Base-by-base conservation (phyloP, 192 early-diverging fungal genomes). In the Umbelopsis sp. region DNA sequence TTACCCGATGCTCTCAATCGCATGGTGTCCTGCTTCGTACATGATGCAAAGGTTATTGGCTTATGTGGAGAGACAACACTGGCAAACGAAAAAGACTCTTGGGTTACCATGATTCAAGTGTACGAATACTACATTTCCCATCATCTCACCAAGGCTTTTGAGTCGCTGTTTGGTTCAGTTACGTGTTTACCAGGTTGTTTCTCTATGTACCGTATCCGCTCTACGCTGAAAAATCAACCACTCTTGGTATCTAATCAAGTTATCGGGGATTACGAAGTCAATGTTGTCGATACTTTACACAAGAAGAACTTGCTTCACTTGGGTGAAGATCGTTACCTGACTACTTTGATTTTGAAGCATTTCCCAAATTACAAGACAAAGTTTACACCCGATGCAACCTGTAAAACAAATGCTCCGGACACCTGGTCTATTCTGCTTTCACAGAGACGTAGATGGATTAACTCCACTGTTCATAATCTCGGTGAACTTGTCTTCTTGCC, bases 381-480 rank as follows among this genome's bases (percentile, higher is more conserved):
- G 61, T 99, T 98, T 74, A 93, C 93, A 4, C 85, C 94, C 3
- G 93, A 97, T 51, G 98, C 98, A 13, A 87, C 92, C 71, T 98
- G 97, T 80, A 89, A 86, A 78, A 99, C 98, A 45, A 92, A 88
- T 50, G 98, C 94, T 10, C 98, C 98, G 6, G 98, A 98, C 73
- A 88, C 88, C 71, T 97, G 95, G 91, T 82, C 87, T 58, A 90
- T 99, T 37, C 80, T 99, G 55, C 78, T 99, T 27, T 99, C 98
- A 6, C 98, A 99, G 80, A 92, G 98, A 68, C 95, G 98, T 82
- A 92, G 98, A 73, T 99, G 98, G 98, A 99, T 99, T 75, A 99
- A 99, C 85, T 98, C 96, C 46, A 99, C 98, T 4, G 93, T 99
- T 9, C 98, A 99, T 86, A 99, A 99, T 77, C 83, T 98, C 75